phyloP scores from a whole-genome alignment of 106 monocot genomes.

The Allium fistulosum region DNA sequence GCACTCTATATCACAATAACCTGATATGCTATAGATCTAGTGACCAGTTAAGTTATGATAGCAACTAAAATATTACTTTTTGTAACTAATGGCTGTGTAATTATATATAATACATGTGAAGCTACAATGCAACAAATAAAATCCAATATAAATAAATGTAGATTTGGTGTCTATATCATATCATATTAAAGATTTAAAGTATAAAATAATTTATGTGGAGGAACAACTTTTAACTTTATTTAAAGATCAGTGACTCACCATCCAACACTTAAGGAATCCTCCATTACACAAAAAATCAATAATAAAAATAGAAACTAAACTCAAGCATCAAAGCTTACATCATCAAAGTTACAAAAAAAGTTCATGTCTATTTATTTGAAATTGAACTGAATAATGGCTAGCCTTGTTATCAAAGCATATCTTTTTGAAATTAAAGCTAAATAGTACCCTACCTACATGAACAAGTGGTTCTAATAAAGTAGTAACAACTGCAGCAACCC shows the following conservation, averaged over 20 bases:
- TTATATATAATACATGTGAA: too few relatives aligned
- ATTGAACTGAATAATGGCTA: not conserved
- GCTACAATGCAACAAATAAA: too few relatives aligned
- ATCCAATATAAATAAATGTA: too few relatives aligned
- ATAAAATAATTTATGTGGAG: too few relatives aligned
- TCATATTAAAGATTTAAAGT: too few relatives aligned
- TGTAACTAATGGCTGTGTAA: too few relatives aligned
- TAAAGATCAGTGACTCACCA: not conserved
- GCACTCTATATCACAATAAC: too few relatives aligned
- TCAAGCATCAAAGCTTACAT: slow-evolving; percentile 15
- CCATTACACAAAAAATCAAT: not conserved
- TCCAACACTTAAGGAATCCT: not conserved
- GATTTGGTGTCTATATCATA: too few relatives aligned
- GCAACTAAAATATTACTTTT: too few relatives aligned
- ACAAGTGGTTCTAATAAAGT: slow-evolving; percentile 14
- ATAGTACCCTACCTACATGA: not conserved
- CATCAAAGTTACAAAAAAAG: not conserved
- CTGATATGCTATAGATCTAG: too few relatives aligned
- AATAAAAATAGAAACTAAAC: not conserved
- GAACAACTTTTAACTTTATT: not conserved
- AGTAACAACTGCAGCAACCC: not conserved
- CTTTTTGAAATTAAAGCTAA: not conserved
- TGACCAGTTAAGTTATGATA: too few relatives aligned
- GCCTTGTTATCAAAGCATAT: slow-evolving; percentile 2
- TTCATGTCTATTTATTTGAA: too few relatives aligned